Conservation (phyloP, 495 filamentous ascomycete species). For the Friedmanniomyces simplex region DNA sequence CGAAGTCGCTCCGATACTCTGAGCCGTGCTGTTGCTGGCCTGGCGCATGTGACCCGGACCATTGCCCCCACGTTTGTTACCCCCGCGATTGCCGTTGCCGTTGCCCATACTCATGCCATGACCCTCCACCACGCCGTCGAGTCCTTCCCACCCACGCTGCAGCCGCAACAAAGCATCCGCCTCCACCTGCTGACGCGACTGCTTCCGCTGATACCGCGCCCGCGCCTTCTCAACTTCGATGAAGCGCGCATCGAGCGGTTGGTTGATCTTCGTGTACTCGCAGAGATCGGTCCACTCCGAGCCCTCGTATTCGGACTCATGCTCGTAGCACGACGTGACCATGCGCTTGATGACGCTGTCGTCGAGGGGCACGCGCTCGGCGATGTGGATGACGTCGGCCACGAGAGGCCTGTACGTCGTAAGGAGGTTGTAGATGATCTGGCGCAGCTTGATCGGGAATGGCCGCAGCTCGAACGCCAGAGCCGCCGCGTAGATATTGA, state of each 20-base stretch:
- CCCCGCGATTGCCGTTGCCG: not conserved
- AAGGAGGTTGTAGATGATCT: not conserved
- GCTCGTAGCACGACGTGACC: slow-evolving; percentile 3
- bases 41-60: not conserved
- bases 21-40: not conserved
- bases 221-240: not conserved
- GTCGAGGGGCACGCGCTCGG: not conserved
- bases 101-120: not conserved
- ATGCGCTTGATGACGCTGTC: slow-evolving; percentile 2
- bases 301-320: not conserved
- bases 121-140: not conserved
- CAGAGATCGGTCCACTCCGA: not conserved
- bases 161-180: not conserved
- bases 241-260: not conserved
- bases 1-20: not conserved
- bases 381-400: not conserved
- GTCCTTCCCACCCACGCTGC: not conserved
- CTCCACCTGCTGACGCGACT: not conserved
- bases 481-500: not conserved
- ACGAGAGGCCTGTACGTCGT: not conserved
- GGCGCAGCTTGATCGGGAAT: not conserved
- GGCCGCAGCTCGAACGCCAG: not conserved
- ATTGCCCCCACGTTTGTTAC: not conserved
- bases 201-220: not conserved
- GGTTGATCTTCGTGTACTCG: not conserved